These are phyloP conservation scores for Aspergillus hancockii DNA, from an alignment of 495 filamentous ascomycete species.

Conservation along the genomic window DNA sequence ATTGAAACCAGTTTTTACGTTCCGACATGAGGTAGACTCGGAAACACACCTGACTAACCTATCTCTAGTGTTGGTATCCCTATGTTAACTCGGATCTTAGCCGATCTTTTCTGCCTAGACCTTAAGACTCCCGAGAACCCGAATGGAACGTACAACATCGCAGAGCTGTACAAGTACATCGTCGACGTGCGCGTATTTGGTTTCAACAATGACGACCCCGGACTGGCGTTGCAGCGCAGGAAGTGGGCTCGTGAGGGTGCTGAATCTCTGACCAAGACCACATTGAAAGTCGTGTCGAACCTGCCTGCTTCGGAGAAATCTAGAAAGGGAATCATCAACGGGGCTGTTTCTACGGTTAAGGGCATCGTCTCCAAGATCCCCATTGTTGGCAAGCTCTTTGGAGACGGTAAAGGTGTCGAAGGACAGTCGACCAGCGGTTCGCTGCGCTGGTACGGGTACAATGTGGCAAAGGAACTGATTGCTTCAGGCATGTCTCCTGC, in stretches of 20 bases:
- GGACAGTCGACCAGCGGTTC: not conserved
- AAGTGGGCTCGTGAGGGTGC: not conserved
- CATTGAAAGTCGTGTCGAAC: slow-evolving; percentile 18
- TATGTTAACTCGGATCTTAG: slow-evolving; percentile 20
- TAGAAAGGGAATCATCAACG: not conserved
- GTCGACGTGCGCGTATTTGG: not conserved
- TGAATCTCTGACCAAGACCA: not conserved
- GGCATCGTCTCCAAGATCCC: not conserved
- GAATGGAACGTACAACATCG: slow-evolving; percentile 3
- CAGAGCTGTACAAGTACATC: slow-evolving; percentile 17
- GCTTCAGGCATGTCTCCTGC: not conserved
- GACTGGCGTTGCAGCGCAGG: not conserved
- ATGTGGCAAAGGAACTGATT: not conserved
- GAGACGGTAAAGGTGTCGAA: not conserved
- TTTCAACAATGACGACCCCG: not conserved
- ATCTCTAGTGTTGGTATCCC: slow-evolving; percentile 21
- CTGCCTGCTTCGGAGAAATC: not conserved
- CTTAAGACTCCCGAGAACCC: slow-evolving; percentile 16
- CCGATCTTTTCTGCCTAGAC: slow-evolving; percentile 23
- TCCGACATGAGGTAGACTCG: not conserved
- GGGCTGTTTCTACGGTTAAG: not conserved
- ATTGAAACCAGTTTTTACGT: not conserved
- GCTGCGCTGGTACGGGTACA: not conserved
- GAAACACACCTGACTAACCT: not conserved
- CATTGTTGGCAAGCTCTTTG: not conserved